A percentile compares a stretch with the other conserved stretches of the same genome.
Conservation (phyloP, 75 land plant species). For the Isoetes taiwanensis region DNA sequence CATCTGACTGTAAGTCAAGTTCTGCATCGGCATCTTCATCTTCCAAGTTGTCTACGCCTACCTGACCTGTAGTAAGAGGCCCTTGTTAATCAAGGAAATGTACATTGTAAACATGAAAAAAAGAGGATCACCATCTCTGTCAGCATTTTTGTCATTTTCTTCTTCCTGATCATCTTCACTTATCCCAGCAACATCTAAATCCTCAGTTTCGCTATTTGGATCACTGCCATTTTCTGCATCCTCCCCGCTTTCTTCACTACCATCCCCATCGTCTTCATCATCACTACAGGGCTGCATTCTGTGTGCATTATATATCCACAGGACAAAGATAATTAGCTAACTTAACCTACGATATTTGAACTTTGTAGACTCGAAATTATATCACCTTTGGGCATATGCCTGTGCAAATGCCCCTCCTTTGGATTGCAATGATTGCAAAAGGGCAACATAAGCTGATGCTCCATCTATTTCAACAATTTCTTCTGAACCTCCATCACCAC, state of each 20-base stretch:
- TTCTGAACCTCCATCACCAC: too few species aligned
- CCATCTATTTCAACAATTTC: too few species aligned
- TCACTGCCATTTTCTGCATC: slow-evolving; percentile 6
- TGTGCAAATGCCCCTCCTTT: too few species aligned
- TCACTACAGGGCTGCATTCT: too few species aligned
- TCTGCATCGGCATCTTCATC: not conserved
- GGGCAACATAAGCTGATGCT: too few species aligned
- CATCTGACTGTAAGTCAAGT: not conserved
- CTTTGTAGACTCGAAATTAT: too few species aligned
- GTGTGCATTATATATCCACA: too few species aligned
- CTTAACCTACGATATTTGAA: too few species aligned
- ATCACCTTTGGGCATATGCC: too few species aligned
- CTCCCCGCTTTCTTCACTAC: not conserved
- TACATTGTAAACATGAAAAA: not conserved
- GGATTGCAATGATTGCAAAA: too few species aligned
- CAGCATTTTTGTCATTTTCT: slow-evolving; percentile 5
- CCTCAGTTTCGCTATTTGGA: not conserved
- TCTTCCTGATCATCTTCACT: slow-evolving; percentile 2
- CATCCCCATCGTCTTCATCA: slow-evolving; percentile 4
- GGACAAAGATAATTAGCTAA: too few species aligned
- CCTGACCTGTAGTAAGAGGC: not conserved
- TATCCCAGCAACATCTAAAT: slow-evolving; percentile 2
- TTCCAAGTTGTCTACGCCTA: not conserved
- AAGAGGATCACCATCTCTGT: not conserved
- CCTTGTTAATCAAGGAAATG: not conserved